Percentiles rank a stretch among this genome's conserved stretches.
These are phyloP conservation scores for Paecilomyces fulvus DNA, from an alignment of 2,329 filamentous ascomycete species.

Conservation along the genomic window DNA sequence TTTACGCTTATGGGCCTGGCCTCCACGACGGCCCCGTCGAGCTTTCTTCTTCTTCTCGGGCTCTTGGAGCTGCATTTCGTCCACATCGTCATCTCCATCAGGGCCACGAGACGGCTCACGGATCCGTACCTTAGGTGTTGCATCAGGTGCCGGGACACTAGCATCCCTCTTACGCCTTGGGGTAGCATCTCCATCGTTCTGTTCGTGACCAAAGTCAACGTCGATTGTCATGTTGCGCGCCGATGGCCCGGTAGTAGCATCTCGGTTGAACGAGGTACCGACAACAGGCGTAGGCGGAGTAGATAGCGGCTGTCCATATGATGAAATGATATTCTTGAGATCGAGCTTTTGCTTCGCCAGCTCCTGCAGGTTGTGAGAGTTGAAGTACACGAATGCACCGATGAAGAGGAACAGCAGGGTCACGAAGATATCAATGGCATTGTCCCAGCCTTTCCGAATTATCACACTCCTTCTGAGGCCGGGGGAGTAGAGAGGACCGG, in stretches of 20 bases:
- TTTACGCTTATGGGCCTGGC: constrained; percentile 53
- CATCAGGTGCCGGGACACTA: constrained; percentile 9
- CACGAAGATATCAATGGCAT: constrained; percentile 36
- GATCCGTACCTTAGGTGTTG: constrained; percentile 31
- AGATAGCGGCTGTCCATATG: constrained; percentile 26
- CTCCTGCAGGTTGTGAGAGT: constrained; percentile 32
- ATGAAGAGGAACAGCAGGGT: constrained; percentile 32
- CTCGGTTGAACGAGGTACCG: constrained; percentile 18
- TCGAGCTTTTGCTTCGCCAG: constrained; percentile 37
- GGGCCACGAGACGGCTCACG: constrained; percentile 28
- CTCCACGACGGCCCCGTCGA: constrained; percentile 63
- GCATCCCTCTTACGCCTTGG: constrained; percentile 19
- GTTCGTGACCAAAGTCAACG: constrained; percentile 14
- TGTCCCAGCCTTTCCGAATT: constrained; percentile 39
- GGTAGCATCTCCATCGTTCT: constrained; percentile 17
- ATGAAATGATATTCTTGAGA: constrained; percentile 36
- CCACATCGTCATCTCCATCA: constrained; percentile 23
- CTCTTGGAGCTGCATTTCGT: constrained; percentile 19
- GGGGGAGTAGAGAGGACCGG: constrained; percentile 30
- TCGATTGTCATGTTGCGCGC: constrained; percentile 24
- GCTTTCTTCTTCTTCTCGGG: constrained; percentile 57
- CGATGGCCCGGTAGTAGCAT: constrained; percentile 14
- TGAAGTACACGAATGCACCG: constrained; percentile 35
- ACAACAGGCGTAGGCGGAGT: constrained; percentile 32
- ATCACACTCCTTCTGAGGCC: constrained; percentile 35